Evolutionary conservation across 495 filamentous ascomycete species (phyloP).

Genomic region (Bombardia bombarda): DNA sequence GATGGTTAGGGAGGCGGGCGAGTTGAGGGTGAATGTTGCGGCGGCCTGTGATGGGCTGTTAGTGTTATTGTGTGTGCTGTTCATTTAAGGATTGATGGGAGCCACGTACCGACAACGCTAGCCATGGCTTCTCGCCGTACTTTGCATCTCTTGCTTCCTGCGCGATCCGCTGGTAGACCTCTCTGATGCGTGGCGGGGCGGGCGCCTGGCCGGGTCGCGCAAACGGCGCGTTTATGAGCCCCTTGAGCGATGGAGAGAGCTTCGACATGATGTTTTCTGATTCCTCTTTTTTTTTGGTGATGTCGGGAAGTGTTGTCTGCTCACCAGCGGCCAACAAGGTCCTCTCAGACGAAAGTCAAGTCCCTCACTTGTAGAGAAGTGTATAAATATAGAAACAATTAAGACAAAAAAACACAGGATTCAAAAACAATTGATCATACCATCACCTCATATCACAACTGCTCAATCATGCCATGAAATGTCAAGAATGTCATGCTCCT

Average conservation of each 20-base stretch:
- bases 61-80: not conserved
- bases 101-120: conserved; percentile 49
- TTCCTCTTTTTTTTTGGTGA: no score
- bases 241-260: conserved; percentile 58
- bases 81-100: not conserved
- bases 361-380: no score
- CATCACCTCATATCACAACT: no score
- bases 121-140: conserved; percentile 54
- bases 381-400: no score
- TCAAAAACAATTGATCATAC: no score
- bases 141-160: conserved; percentile 43
- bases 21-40: conserved; percentile 31
- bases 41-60: conserved; percentile 18
- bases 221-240: conserved; percentile 59
- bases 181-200: conserved; percentile 50
- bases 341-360: no score
- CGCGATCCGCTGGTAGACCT: conserved; percentile 53
- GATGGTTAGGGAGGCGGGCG: conserved; percentile 21
- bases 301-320: no score
- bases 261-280: conserved; percentile 61
- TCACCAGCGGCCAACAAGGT: no score
- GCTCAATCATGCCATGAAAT: no score
- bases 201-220: conserved; percentile 60
- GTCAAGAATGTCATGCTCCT: no score
- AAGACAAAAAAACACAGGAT: no score